Conservation (phyloP, 2,329 filamentous ascomycete genomes). For the Pseudopithomyces maydicus region DNA sequence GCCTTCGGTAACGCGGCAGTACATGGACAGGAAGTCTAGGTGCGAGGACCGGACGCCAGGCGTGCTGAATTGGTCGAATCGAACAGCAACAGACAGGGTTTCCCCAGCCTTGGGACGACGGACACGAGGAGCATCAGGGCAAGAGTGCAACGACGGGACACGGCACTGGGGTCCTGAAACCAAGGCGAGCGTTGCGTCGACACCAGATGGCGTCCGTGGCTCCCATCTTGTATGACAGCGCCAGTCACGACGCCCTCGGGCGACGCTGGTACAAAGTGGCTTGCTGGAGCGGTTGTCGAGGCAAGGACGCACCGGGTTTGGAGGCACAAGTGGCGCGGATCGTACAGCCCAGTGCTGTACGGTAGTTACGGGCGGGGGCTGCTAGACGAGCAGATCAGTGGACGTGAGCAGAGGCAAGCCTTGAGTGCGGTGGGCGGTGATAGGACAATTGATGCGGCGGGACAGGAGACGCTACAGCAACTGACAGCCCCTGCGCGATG, state of each 20-base stretch:
- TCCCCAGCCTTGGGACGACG: conserved; percentile 12
- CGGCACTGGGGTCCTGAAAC: conserved; percentile 25
- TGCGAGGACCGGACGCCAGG: conserved; percentile 16
- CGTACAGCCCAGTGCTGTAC: no score
- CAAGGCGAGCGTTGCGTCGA: conserved; percentile 25
- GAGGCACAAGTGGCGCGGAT: neutral
- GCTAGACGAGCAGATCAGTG: no score
- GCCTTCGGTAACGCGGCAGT: conserved; percentile 9
- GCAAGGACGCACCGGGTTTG: conserved; percentile 9
- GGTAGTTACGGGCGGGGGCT: conserved; percentile 8
- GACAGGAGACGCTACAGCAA: conserved; percentile 32
- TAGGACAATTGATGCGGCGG: conserved; percentile 16
- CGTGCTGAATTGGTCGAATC: conserved; percentile 19
- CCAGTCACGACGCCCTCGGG: conserved; percentile 20
- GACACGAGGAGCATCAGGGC: conserved; percentile 12
- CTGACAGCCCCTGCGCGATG: conserved; percentile 37
- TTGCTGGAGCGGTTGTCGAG: conserved; percentile 7
- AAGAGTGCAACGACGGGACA: conserved; percentile 12
- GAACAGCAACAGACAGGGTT: conserved; percentile 13
- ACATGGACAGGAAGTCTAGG: conserved; percentile 16
- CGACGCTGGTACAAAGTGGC: conserved; percentile 11
- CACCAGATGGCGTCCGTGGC: conserved; percentile 37
- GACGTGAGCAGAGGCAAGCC: neutral
- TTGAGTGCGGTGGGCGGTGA: conserved; percentile 6
- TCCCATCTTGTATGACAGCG: conserved; percentile 32